A percentile compares a stretch with the other conserved stretches of the same genome.
phyloP scores from a whole-genome alignment of 164 flowering plant genomes.

The Magnolia changhungtana region DNA sequence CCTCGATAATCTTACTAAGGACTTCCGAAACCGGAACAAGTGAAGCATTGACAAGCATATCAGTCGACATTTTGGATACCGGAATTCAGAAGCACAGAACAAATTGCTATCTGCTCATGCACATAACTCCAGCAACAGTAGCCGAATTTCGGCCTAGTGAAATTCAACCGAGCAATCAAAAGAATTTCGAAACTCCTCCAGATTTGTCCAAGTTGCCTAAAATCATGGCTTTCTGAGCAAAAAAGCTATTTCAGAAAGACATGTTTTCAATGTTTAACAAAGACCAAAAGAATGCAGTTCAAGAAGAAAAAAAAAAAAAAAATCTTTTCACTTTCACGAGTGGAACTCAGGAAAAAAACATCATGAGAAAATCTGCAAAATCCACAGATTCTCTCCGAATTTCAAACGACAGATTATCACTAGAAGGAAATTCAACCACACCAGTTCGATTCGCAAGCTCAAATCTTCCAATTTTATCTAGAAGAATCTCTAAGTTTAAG shows the following conservation, averaged over 20 bases:
- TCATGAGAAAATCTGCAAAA: not conserved
- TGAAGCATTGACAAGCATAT: conserved; percentile 20
- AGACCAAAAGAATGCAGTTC: not conserved
- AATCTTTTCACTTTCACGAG: not conserved
- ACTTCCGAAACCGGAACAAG: conserved; percentile 35
- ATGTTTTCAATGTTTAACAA: not conserved
- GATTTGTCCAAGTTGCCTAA: not conserved
- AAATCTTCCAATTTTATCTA: not conserved
- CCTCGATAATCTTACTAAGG: conserved; percentile 34
- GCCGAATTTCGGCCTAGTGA: not conserved
- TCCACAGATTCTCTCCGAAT: not conserved
- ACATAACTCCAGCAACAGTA: not conserved
- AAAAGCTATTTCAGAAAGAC: not conserved
- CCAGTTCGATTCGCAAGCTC: not conserved
- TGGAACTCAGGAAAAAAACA: not conserved
- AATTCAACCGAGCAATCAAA: not conserved
- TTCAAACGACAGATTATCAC: not conserved
- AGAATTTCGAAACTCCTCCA: not conserved
- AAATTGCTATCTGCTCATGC: not conserved
- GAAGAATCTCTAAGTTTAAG: not conserved
- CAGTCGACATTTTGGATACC: conserved; percentile 5
- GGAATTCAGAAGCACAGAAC: not conserved
- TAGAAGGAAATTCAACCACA: not conserved
- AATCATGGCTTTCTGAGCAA: not conserved
- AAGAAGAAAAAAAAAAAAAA: not conserved